Evolutionary conservation across 1,139 yeast species (phyloP), one percentile per base, ranked within the genome.

Genomic region (Yamadazyma diospyri): DNA sequence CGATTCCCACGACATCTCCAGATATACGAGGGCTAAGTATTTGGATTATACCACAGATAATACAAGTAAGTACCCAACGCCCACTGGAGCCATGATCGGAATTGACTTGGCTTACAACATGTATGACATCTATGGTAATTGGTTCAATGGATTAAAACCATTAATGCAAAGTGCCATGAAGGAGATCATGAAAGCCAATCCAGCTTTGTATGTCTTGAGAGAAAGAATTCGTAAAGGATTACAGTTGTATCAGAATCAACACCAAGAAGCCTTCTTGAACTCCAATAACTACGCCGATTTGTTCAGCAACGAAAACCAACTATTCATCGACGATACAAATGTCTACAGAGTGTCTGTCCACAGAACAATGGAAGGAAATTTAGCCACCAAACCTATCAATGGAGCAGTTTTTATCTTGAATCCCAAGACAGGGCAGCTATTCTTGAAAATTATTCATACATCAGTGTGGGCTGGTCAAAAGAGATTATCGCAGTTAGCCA

Each of bases 401-500:
- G 98, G 99, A 39, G 92, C 95, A 2, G 76, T 89, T 7, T 87
- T 92, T 52, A 87, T 87, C 45, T 64, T 92, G 51, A 86, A 92
- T 51, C 97, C 98, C 1, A 78, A 81, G 45, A 76, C 92, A 4
- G 97, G 97, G 20, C 96, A 89, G 53, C 60, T 92, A 27, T 88
- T 84, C 53, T 67, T 92, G 59, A 88, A 87, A 51, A 76, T 92
- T 34, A 87, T 94, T 40, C 98, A 92, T 51, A 87, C 95, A 0
- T 84, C 95, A 6, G 95, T 88, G 1, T 94, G 97, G 95, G 82
- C 96, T 2, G 99, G 99, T 11, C 97, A 94, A 56, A 89, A 88
- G 51, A 82, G 97, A 48, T 69, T 92, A 45, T 86, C 95, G 18
- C 97, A 92, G 54, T 65, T 94, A 41, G 94, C 97, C 1, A 92